A percentile compares a stretch with the other conserved stretches of the same genome.
Evolutionary conservation across 495 filamentous ascomycete genomes (phyloP).

Genomic region (Penicillium taxi): DNA sequence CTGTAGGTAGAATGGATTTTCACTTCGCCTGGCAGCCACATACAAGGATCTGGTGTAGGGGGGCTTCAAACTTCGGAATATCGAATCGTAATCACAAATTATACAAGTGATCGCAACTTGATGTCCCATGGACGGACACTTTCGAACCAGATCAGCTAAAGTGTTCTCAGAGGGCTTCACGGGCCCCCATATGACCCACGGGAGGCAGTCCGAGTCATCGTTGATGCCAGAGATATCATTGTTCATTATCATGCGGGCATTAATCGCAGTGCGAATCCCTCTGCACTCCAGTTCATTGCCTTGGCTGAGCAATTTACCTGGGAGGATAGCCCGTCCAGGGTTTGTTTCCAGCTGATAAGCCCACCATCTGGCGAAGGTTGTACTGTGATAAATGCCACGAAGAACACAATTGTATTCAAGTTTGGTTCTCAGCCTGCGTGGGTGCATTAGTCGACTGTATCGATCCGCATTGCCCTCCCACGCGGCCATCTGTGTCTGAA

Average conservation of each 20-base stretch:
- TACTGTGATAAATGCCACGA: conserved; percentile 18
- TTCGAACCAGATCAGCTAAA: conserved; percentile 9
- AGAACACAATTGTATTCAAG: conserved; percentile 12
- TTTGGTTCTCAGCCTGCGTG: conserved; percentile 6
- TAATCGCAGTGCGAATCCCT: not conserved
- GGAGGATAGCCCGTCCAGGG: conserved; percentile 5
- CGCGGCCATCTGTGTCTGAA: conserved; percentile 19
- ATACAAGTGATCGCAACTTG: conserved; percentile 14
- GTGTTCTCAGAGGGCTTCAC: conserved; percentile 8
- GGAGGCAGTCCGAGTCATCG: conserved; percentile 12
- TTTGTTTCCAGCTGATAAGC: conserved; percentile 8
- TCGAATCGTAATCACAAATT: conserved; percentile 9
- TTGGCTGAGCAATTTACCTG: conserved; percentile 6
- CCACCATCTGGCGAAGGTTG: conserved; percentile 20
- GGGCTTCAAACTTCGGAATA: conserved; percentile 11
- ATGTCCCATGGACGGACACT: conserved; percentile 12
- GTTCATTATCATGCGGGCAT: not conserved
- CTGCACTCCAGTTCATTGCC: not conserved
- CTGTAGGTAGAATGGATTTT: conserved; percentile 13
- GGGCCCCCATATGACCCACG: conserved; percentile 15
- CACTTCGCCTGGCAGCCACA: conserved; percentile 11
- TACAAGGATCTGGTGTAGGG: conserved; percentile 8
- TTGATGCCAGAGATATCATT: conserved; percentile 1
- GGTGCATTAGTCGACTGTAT: conserved; percentile 15
- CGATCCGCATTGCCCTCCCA: conserved; percentile 18